Percentiles rank a stretch among this genome's conserved stretches.
Conservation (phyloP, 2,329 filamentous ascomycete species). For the Neocucurbitaria cava region DNA sequence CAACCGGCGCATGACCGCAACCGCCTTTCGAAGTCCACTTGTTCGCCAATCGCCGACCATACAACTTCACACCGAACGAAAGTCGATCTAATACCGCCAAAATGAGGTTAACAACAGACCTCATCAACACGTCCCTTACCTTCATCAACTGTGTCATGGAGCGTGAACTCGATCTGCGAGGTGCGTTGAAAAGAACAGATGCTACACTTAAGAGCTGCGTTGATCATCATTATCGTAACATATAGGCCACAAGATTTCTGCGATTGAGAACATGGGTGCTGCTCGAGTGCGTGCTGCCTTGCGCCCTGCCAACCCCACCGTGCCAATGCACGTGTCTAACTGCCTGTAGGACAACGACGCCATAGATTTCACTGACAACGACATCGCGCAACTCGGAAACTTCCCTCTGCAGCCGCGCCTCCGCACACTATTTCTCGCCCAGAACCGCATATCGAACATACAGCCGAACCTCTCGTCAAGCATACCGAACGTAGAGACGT, state of each 20-base stretch:
- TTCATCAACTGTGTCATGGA: conserved; percentile 99
- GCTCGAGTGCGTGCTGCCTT: conserved; percentile 78
- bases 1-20: neutral
- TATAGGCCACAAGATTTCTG: conserved; percentile 96
- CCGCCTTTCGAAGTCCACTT: neutral
- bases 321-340: neutral
- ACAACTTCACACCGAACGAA: neutral
- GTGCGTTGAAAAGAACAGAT: conserved; percentile 98
- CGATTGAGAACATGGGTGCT: conserved; percentile 96
- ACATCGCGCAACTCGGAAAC: conserved; percentile 87
- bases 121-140: conserved; percentile 92
- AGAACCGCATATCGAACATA: conserved; percentile 85
- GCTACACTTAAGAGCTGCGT: conserved; percentile 88
- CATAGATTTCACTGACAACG: conserved; percentile 98
- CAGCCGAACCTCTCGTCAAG: conserved; percentile 76
- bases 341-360: conserved; percentile 81
- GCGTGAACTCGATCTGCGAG: conserved; percentile 98
- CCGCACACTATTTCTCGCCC: conserved; percentile 84
- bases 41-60: neutral
- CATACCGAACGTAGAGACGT: conserved; percentile 80
- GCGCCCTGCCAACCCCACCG: conserved; percentile 50
- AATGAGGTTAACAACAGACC: conserved; percentile 95
- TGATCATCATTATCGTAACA: conserved; percentile 72
- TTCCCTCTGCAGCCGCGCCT: conserved; percentile 91
- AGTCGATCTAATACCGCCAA: conserved; percentile 33